Percentiles rank a stretch among this genome's conserved stretches.
Evolutionary conservation across 345 rosid genomes (phyloP).

Genomic region (Aquilaria malaccensis): DNA sequence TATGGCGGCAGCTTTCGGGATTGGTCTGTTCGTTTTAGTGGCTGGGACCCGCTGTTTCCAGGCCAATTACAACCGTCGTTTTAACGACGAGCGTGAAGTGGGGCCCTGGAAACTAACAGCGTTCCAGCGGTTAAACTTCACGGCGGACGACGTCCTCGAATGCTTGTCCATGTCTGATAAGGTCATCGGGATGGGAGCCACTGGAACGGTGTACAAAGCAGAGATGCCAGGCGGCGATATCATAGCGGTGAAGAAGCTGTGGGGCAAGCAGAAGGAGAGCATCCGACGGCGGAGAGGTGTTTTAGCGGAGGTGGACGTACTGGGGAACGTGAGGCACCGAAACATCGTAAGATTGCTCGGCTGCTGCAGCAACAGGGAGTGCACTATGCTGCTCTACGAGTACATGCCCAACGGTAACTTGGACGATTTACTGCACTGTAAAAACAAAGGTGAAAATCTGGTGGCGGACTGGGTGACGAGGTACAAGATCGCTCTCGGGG

Average conservation of each 20-base stretch:
- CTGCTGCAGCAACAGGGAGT: slow-evolving; percentile 81
- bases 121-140: slow-evolving; percentile 79
- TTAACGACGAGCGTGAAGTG: slow-evolving; percentile 31
- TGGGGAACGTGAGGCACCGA: slow-evolving; percentile 84
- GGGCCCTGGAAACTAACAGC: slow-evolving; percentile 97
- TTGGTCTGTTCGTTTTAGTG: slow-evolving; percentile 63
- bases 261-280: slow-evolving; percentile 75
- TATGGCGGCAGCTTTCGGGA: slow-evolving; percentile 78
- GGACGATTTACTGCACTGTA: slow-evolving; percentile 77
- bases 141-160: slow-evolving; percentile 84
- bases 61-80: slow-evolving; percentile 36
- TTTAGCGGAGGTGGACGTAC: slow-evolving; percentile 84
- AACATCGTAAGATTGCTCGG: slow-evolving; percentile 92
- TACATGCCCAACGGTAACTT: slow-evolving; percentile 95
- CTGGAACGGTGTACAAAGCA: slow-evolving; percentile 88
- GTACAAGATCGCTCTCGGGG: slow-evolving; percentile 82
- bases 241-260: slow-evolving; percentile 94
- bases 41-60: slow-evolving; percentile 76
- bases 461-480: slow-evolving; percentile 75
- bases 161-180: slow-evolving; percentile 62
- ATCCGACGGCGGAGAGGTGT: slow-evolving; percentile 76
- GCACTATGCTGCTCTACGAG: slow-evolving; percentile 90
- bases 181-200: slow-evolving; percentile 90
- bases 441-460: slow-evolving; percentile 47
- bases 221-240: slow-evolving; percentile 96